phyloP scores from a whole-genome alignment of 2,329 filamentous ascomycete species.

The Stagonosporopsis vannaccii region DNA sequence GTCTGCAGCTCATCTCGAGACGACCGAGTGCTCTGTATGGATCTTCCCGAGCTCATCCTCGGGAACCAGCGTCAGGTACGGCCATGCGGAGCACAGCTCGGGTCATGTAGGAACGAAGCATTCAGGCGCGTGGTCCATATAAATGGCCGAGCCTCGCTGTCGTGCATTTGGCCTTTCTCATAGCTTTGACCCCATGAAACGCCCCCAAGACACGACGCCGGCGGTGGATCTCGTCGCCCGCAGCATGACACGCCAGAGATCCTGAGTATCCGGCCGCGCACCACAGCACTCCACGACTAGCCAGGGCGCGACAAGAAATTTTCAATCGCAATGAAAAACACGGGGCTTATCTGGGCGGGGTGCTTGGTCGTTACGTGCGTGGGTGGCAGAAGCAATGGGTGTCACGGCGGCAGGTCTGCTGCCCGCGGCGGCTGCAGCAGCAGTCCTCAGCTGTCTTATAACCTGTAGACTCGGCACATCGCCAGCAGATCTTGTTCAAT shows the following conservation, averaged over 20 bases:
- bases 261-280: slow-evolving; percentile 34
- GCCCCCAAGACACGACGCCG: slow-evolving; percentile 25
- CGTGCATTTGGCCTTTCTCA: slow-evolving; percentile 21
- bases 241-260: slow-evolving; percentile 24
- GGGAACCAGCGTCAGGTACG: slow-evolving; percentile 29
- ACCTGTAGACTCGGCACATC: slow-evolving; percentile 3
- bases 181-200: slow-evolving; percentile 30
- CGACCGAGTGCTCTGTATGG: neutral
- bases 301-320: slow-evolving; percentile 31
- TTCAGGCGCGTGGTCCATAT: slow-evolving; percentile 29
- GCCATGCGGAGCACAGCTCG: slow-evolving; percentile 32
- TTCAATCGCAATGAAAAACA: slow-evolving; percentile 34
- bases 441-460: slow-evolving; percentile 12
- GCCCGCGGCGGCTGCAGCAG: slow-evolving; percentile 2
- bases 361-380: slow-evolving; percentile 30
- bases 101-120: slow-evolving; percentile 35
- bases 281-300: slow-evolving; percentile 22
- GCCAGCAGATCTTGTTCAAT: slow-evolving; percentile 9
- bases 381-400: slow-evolving; percentile 24
- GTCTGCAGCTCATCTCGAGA: neutral
- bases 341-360: slow-evolving; percentile 39
- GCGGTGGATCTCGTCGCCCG: slow-evolving; percentile 23
- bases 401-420: slow-evolving; percentile 20
- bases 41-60: slow-evolving; percentile 27
- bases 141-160: slow-evolving; percentile 32